Conservation (phyloP, 192 early-diverging fungal genomes). For the Phycomyces blakesleeanus region DNA sequence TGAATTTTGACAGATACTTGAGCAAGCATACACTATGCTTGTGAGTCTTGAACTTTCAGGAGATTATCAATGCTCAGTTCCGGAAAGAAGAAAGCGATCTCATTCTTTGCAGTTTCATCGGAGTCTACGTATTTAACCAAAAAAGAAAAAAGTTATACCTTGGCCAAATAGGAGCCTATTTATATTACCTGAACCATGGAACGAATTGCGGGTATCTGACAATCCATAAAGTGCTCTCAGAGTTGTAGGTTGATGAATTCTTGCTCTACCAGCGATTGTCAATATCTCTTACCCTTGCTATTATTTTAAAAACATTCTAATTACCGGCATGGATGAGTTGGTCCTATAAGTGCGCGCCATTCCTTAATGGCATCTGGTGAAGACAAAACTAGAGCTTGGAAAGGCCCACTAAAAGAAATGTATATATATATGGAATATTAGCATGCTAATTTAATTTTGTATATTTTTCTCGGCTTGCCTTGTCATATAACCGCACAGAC, state of each 20-base stretch:
- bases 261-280: conserved; percentile 41
- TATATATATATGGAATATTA: neutral
- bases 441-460: no score
- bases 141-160: neutral
- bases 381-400: conserved; percentile 56
- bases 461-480: conserved; percentile 33
- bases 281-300: neutral
- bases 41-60: no score
- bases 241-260: conserved; percentile 47
- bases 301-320: neutral
- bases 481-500: conserved; percentile 72
- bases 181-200: conserved; percentile 64
- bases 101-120: conserved; percentile 47
- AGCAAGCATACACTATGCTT: no score
- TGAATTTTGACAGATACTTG: no score
- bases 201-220: conserved; percentile 73
- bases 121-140: conserved; percentile 61
- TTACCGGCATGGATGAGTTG: conserved; percentile 64
- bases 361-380: conserved; percentile 53
- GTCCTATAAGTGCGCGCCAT: conserved; percentile 63
- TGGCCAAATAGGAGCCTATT: neutral
- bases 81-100: conserved; percentile 61
- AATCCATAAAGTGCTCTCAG: conserved; percentile 62
- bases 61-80: conserved; percentile 30
- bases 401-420: conserved; percentile 54